Evolutionary conservation across 2,329 filamentous ascomycete species (phyloP).

Genomic region (Phaeosphaeriaceae sp.): DNA sequence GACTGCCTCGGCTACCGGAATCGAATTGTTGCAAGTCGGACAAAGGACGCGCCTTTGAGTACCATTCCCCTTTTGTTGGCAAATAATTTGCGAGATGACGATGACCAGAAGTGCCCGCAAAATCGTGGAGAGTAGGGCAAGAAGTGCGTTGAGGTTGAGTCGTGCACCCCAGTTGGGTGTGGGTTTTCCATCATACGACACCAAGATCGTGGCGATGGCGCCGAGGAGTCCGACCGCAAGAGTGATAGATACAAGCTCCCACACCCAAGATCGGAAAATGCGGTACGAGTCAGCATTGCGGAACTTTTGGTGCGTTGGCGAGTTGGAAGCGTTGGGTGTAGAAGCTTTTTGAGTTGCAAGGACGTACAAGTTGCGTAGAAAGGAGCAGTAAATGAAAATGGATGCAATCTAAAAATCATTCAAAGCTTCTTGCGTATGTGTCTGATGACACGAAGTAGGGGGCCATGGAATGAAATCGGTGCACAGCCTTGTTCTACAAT

Average conservation of each 20-base stretch:
- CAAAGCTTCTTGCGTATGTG: too few species aligned
- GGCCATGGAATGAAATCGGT: not conserved
- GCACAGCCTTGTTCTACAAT: not conserved
- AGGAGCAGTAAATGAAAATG: too few species aligned
- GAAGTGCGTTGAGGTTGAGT: conserved; percentile 5
- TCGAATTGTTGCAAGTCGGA: not conserved
- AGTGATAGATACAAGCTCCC: not conserved
- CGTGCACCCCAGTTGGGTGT: not conserved
- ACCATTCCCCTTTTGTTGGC: not conserved
- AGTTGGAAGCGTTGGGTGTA: not conserved
- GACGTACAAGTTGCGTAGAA: too few species aligned
- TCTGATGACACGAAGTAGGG: not conserved
- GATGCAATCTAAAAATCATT: too few species aligned
- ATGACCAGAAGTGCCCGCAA: not conserved
- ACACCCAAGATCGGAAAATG: not conserved
- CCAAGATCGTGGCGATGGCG: not conserved
- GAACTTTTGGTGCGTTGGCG: not conserved
- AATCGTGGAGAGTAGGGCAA: conserved; percentile 1
- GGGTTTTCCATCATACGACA: not conserved
- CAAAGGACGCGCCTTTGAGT: not conserved
- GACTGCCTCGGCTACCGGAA: not conserved
- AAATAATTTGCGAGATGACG: not conserved
- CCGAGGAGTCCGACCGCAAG: not conserved
- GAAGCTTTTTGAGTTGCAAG: too few species aligned
- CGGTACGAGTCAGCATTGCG: not conserved